These are phyloP conservation scores for Zymoseptoria tritici DNA, from an alignment of 2,329 filamentous ascomycete genomes.

Conservation along the genomic window DNA sequence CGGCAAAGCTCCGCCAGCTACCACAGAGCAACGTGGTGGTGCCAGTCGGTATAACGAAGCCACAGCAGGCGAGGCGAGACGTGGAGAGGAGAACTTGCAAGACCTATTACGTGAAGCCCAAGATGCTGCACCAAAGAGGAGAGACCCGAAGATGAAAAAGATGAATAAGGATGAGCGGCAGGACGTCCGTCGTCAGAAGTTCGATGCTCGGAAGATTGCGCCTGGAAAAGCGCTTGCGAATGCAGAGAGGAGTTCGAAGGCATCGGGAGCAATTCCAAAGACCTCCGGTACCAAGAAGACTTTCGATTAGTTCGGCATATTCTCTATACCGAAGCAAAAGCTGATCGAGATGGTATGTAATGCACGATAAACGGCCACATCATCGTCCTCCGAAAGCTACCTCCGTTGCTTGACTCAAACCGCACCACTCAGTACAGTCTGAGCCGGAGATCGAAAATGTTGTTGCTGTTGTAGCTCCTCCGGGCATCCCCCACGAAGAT, in stretches of 20 bases:
- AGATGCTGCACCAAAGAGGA: slow-evolving; percentile 18
- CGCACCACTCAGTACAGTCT: no score
- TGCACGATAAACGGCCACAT: not conserved
- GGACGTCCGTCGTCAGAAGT: slow-evolving; percentile 30
- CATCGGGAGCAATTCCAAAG: slow-evolving; percentile 73
- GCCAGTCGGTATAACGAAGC: slow-evolving; percentile 17
- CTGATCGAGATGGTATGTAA: not conserved
- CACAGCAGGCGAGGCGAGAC: slow-evolving; percentile 14
- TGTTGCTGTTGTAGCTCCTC: no score
- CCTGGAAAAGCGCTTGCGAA: slow-evolving; percentile 38
- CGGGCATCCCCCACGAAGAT: no score
- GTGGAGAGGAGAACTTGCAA: slow-evolving; percentile 13
- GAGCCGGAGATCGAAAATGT: no score
- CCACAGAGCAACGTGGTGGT: slow-evolving; percentile 7
- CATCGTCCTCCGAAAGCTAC: not conserved
- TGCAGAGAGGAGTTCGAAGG: slow-evolving; percentile 43
- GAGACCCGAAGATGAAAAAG: slow-evolving; percentile 24
- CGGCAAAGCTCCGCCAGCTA: slow-evolving; percentile 37
- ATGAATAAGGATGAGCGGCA: slow-evolving; percentile 27
- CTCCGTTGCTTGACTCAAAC: no score
- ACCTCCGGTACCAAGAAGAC: slow-evolving; percentile 72
- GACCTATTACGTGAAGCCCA: slow-evolving; percentile 10
- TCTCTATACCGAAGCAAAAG: slow-evolving; percentile 3
- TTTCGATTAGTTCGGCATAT: slow-evolving; percentile 53
- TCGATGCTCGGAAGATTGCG: slow-evolving; percentile 39